Evolutionary conservation across 192 early-diverging fungal genomes (phyloP).

Genomic region (Phlyctochytrium arcticum): DNA sequence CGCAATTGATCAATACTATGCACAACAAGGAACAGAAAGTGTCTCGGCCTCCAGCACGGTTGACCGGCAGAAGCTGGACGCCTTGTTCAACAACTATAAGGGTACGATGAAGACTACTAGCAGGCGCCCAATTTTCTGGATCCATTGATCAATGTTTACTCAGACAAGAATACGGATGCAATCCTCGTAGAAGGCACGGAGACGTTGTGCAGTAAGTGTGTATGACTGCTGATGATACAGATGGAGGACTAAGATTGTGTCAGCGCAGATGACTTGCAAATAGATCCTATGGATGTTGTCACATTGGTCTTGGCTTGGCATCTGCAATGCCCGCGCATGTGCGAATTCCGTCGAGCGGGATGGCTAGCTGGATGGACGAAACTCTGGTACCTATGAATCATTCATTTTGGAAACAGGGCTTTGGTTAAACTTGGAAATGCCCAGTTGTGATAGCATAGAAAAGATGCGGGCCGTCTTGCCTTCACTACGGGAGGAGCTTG

Average conservation of each 20-base stretch:
- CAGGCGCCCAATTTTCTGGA: not conserved
- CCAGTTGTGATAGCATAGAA: slow-evolving; percentile 58
- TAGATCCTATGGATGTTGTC: slow-evolving; percentile 71
- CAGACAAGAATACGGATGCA: slow-evolving; percentile 57
- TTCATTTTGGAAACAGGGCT: not conserved
- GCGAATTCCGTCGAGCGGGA: slow-evolving; percentile 65
- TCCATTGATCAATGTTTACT: not conserved
- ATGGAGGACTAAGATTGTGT: not conserved
- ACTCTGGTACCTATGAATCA: slow-evolving; percentile 32
- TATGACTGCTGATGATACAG: no score
- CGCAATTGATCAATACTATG: slow-evolving; percentile 41
- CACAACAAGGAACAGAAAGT: slow-evolving; percentile 26
- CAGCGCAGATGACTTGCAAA: slow-evolving; percentile 53
- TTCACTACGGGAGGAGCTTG: slow-evolving; percentile 46
- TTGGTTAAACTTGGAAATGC: not conserved
- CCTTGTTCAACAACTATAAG: slow-evolving; percentile 71
- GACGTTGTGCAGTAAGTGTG: slow-evolving; percentile 1
- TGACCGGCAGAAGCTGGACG: slow-evolving; percentile 41
- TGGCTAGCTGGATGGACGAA: slow-evolving; percentile 72
- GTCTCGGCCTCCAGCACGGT: not conserved
- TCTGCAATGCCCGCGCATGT: slow-evolving; percentile 65
- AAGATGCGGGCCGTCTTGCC: slow-evolving; percentile 56
- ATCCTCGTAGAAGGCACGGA: slow-evolving; percentile 74
- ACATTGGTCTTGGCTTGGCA: slow-evolving; percentile 69
- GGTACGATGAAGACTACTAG: slow-evolving; percentile 37